phyloP scores from a whole-genome alignment of 2,329 filamentous ascomycete species.

The Sporothrix brasiliensis region DNA sequence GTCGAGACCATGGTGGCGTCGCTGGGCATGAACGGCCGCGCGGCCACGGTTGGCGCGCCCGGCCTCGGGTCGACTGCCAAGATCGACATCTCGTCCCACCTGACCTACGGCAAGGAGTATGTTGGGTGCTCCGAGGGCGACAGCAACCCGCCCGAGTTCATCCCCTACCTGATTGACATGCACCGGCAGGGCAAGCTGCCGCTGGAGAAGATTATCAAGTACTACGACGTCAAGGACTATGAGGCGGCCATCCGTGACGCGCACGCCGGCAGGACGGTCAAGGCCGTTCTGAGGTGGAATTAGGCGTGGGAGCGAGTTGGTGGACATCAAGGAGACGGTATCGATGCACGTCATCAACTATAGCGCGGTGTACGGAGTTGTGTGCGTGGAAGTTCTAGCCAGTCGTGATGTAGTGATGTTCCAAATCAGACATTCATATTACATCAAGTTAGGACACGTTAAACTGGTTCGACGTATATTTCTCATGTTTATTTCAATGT shows the following conservation, averaged over 20 bases:
- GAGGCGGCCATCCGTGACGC: conserved; percentile 40
- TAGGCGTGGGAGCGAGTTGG: too few species aligned
- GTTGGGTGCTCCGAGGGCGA: conserved; percentile 41
- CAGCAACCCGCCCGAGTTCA: conserved; percentile 38
- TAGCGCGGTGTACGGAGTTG: too few species aligned
- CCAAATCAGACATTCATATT: too few species aligned
- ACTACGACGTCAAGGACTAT: conserved; percentile 42
- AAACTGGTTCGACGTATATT: too few species aligned
- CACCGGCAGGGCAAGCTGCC: conserved; percentile 44
- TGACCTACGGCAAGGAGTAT: conserved; percentile 40
- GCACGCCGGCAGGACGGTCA: conserved; percentile 3
- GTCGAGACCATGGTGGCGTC: conserved; percentile 53
- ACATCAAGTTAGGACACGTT: too few species aligned
- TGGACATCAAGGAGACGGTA: not conserved
- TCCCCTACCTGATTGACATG: conserved; percentile 43
- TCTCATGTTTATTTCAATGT: too few species aligned
- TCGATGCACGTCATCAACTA: not conserved
- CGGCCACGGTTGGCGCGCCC: conserved; percentile 40
- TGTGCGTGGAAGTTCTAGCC: too few species aligned
- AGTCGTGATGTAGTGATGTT: too few species aligned
- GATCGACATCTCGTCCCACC: conserved; percentile 39
- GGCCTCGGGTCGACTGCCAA: conserved; percentile 32
- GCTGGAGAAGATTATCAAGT: conserved; percentile 42
- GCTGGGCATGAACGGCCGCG: conserved; percentile 42
- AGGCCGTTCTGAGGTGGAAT: not conserved